phyloP scores from a whole-genome alignment of 1,284 basidiomycete species.

The Cutaneotrichosporon sp. region DNA sequence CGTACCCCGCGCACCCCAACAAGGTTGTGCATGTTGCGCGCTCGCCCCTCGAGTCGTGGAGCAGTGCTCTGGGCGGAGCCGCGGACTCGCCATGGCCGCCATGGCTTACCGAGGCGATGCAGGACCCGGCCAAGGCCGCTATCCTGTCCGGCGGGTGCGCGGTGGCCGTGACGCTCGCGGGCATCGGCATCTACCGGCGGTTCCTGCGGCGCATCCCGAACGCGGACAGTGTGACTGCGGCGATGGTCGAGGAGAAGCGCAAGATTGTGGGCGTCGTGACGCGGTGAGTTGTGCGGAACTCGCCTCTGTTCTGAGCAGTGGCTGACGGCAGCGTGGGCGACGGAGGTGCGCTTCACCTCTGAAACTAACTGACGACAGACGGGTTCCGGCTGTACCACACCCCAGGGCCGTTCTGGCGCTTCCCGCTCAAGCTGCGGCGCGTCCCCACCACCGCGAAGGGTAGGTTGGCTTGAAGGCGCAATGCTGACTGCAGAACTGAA shows the following conservation, averaged over 20 bases:
- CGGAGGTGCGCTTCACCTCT: conserved; percentile 49
- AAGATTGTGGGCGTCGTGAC: conserved; percentile 75
- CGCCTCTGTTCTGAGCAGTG: too few relatives aligned
- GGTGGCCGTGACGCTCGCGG: conserved; percentile 54
- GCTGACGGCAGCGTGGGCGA: conserved; percentile 68
- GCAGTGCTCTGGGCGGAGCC: not conserved
- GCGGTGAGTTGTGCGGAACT: conserved; percentile 56
- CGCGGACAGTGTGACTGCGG: conserved; percentile 65
- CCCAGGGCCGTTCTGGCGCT: conserved; percentile 69
- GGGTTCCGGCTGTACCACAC: conserved; percentile 72
- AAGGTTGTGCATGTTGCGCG: not conserved
- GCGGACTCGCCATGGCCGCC: not conserved
- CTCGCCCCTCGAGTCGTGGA: conserved; percentile 7
- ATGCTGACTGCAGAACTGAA: conserved; percentile 61
- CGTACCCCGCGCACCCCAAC: not conserved
- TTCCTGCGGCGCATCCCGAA: conserved; percentile 59
- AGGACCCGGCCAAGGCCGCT: conserved; percentile 41
- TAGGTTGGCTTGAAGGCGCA: conserved; percentile 37
- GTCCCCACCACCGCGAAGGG: conserved; percentile 67
- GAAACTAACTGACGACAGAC: conserved; percentile 52
- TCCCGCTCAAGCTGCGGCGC: conserved; percentile 67
- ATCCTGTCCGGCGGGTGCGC: conserved; percentile 38
- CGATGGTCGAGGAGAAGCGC: conserved; percentile 59
- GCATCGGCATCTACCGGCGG: conserved; percentile 58
- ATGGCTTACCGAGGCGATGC: conserved; percentile 5